Base-by-base conservation (phyloP, 768 basidiomycete genomes). In the Mrakia frigida region DNA sequence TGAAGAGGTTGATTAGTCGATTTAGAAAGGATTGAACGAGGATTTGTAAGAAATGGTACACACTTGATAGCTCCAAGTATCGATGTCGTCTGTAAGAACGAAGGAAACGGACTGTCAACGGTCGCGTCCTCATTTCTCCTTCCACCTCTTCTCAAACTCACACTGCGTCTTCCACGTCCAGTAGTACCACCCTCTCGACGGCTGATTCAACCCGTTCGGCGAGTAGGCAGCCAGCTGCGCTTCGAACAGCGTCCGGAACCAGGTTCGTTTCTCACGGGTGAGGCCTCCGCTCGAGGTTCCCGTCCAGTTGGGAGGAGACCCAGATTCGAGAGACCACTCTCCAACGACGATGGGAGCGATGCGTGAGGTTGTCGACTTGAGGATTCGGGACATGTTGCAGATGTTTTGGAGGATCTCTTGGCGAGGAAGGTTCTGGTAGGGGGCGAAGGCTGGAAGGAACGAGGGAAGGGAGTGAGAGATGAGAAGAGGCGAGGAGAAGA, bases 301-400 rank as follows among this genome's bases (percentile, higher is more conserved):
- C 18, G 75, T 67, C 7, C 70, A 46, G 52, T 80, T 79, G 31
- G 80, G 79, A 31, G 81, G 69, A 5, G 39, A 65, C 74, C 82
- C 82, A 11, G 81, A 81, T 43, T 83, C 82, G 33, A 83, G 77
- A 63, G 80, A 81, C 83, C 83, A 83, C 70, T 83, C 83, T 14
- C 83, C 83, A 2, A 83, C 82, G 13, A 82, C 53, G 0, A 74
- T 76, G 11, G 56, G 59, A 16, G 77, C 75, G 0, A 80, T 56
- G 10, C 76, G 75, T 23, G 73, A 65, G 18, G 73, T 43, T 43
- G 77, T 74, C 14, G 52, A 46, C 33, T 77, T 77, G 16, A 77
- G 63, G 35, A 68, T 18, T 6, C 31, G 50, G 1, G 76, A 77
- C 9, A 73, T 31, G 76, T 77, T 77, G 71, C 76, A 77, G 46